A percentile compares a stretch with the other conserved stretches of the same genome.
Evolutionary conservation across 2,329 filamentous ascomycete species (phyloP).

Genomic region (Corinectria fuckeliana): DNA sequence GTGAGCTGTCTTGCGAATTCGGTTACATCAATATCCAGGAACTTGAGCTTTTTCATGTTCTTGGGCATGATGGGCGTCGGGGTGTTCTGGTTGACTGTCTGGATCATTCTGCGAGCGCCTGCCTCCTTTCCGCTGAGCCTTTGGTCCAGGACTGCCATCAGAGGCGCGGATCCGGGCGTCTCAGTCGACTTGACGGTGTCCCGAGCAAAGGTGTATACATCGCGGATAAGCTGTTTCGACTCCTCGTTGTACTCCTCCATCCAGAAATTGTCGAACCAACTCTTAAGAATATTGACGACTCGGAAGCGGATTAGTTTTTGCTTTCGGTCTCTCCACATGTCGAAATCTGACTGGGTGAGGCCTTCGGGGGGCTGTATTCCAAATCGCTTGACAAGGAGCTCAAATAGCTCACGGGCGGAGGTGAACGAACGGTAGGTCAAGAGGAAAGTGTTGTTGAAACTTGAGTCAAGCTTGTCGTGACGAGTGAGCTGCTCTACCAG

Average conservation of each 20-base stretch:
- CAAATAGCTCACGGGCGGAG: slow-evolving; percentile 86
- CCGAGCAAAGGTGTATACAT: slow-evolving; percentile 89
- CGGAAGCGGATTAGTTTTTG: slow-evolving; percentile 95
- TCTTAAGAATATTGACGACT: slow-evolving; percentile 97
- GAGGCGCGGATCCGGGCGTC: slow-evolving; percentile 82
- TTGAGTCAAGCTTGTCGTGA: slow-evolving; percentile 93
- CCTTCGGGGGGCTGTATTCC: slow-evolving; percentile 90
- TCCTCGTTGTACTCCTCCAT: slow-evolving; percentile 92
- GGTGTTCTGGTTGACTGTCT: slow-evolving; percentile 82
- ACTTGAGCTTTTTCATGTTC: slow-evolving; percentile 99
- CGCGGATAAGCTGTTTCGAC: slow-evolving; percentile 82
- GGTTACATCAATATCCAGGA: slow-evolving; percentile 92
- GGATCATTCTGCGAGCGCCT: slow-evolving; percentile 82
- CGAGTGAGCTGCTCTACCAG: slow-evolving; percentile 94
- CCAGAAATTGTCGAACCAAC: slow-evolving; percentile 98
- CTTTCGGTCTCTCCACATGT: slow-evolving; percentile 90
- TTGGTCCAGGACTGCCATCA: slow-evolving; percentile 89
- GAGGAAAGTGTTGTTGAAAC: slow-evolving; percentile 97
- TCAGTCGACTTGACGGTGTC: slow-evolving; percentile 93
- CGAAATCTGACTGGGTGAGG: slow-evolving; percentile 75
- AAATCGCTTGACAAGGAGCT: slow-evolving; percentile 90
- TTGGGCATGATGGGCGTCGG: slow-evolving; percentile 93
- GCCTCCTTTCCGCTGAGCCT: slow-evolving; percentile 87
- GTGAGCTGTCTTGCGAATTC: slow-evolving; percentile 98
- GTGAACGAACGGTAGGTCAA: slow-evolving; percentile 97